Evolutionary conservation across 108 stramenopile species (phyloP).

Genomic region (Pseudonitzschia delicatissima): DNA sequence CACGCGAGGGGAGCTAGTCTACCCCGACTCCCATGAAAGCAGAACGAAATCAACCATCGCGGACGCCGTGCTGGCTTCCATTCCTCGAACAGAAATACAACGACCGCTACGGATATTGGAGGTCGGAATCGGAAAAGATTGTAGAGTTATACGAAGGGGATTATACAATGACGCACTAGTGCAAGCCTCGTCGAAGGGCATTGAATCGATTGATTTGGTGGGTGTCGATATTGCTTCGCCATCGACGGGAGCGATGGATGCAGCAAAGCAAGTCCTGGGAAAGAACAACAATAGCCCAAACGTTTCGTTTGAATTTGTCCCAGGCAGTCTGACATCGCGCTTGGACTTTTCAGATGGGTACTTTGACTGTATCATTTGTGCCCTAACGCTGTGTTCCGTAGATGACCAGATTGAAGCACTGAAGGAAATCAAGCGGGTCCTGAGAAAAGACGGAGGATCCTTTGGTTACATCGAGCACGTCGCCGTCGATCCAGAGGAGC

Average conservation of each 20-base stretch:
- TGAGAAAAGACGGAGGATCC: constrained; percentile 54
- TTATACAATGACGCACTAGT: constrained; percentile 40
- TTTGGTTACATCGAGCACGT: constrained; percentile 84
- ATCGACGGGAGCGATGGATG: background rate
- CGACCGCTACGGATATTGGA: constrained; percentile 47
- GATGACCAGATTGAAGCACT: constrained; percentile 52
- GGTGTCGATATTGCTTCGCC: constrained; percentile 38
- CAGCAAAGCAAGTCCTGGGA: background rate
- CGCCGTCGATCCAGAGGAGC: constrained; percentile 43
- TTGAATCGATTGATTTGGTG: constrained; percentile 24
- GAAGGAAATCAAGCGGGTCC: constrained; percentile 60
- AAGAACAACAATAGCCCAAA: background rate
- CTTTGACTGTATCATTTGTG: constrained; percentile 50
- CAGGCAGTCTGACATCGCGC: constrained; percentile 21
- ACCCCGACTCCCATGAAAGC: constrained; percentile 44
- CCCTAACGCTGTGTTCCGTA: constrained; percentile 54
- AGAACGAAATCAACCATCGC: constrained; percentile 31
- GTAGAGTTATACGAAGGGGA: constrained; percentile 32
- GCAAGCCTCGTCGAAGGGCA: background rate
- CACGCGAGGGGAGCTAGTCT: constrained; percentile 25
- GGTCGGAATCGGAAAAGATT: constrained; percentile 50
- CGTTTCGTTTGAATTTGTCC: constrained; percentile 19
- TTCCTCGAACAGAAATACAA: background rate
- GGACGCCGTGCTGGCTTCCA: constrained; percentile 10
- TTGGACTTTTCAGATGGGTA: constrained; percentile 34